phyloP scores from a whole-genome alignment of 192 early-diverging fungal genomes.

The Coemansia sp. region DNA sequence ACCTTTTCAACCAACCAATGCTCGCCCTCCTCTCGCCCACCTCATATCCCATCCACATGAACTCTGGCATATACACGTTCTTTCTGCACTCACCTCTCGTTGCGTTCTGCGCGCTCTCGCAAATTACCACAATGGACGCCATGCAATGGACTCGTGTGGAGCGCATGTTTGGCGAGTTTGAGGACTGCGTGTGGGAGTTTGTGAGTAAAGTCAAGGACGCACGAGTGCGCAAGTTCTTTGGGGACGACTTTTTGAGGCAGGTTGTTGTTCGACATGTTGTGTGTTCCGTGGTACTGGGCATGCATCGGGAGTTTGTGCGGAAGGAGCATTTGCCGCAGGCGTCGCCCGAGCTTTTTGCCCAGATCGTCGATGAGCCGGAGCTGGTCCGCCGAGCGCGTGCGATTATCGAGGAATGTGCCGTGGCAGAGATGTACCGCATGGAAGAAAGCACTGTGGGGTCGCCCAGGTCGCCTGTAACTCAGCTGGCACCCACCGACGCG shows the following conservation, averaged over 20 bases:
- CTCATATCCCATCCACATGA: slow-evolving; percentile 68
- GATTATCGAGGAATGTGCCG: slow-evolving; percentile 25
- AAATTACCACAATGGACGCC: slow-evolving; percentile 20
- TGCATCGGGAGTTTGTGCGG: slow-evolving; percentile 56
- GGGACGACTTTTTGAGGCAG: slow-evolving; percentile 91
- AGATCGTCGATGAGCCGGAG: slow-evolving; percentile 12
- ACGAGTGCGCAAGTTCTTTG: slow-evolving; percentile 68
- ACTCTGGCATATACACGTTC: slow-evolving; percentile 89
- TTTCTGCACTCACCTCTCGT: slow-evolving; percentile 90
- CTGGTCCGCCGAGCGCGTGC: slow-evolving; percentile 23
- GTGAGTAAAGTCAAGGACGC: slow-evolving; percentile 6
- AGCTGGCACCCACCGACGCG: background rate
- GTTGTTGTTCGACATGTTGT: slow-evolving; percentile 84
- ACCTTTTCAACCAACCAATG: slow-evolving; percentile 83
- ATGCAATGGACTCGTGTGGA: slow-evolving; percentile 28
- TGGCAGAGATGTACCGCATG: slow-evolving; percentile 31
- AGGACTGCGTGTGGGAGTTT: slow-evolving; percentile 29
- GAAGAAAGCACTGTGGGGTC: slow-evolving; percentile 6
- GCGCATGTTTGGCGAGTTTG: slow-evolving; percentile 25
- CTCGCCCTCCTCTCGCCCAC: slow-evolving; percentile 87
- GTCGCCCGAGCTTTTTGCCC: slow-evolving; percentile 27
- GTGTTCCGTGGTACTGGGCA: slow-evolving; percentile 65
- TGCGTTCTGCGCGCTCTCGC: slow-evolving; percentile 73
- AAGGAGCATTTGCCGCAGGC: slow-evolving; percentile 37
- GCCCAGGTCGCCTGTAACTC: slow-evolving; percentile 7